Evolutionary conservation across 2,329 filamentous ascomycete species (phyloP).

Genomic region (Nectriaceae sp.): DNA sequence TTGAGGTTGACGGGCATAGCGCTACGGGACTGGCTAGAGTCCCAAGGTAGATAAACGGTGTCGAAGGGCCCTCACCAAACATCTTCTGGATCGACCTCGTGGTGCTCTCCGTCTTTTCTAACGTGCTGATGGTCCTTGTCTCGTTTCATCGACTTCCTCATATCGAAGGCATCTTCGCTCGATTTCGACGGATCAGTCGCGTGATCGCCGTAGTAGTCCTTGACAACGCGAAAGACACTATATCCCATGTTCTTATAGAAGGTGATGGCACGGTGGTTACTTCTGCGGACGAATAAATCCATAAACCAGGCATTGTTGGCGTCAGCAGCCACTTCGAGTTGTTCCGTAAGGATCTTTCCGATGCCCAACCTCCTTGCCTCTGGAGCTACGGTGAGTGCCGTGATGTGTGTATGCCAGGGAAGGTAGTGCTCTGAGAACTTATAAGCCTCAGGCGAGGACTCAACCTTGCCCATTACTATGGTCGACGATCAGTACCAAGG

Average conservation of each 20-base stretch:
- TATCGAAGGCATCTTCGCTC: conserved; percentile 91
- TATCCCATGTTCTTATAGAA: conserved; percentile 94
- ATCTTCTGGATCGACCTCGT: conserved; percentile 78
- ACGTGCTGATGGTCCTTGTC: conserved; percentile 77
- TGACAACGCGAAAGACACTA: conserved; percentile 83
- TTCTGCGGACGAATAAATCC: conserved; percentile 88
- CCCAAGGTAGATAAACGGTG: not conserved
- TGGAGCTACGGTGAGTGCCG: conserved; percentile 88
- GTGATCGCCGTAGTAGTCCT: conserved; percentile 92
- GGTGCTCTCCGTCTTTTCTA: conserved; percentile 76
- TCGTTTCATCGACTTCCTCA: conserved; percentile 87
- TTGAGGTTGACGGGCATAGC: not conserved
- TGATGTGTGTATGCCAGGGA: conserved; percentile 99
- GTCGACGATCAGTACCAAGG: conserved; percentile 26
- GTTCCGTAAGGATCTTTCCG: conserved; percentile 78
- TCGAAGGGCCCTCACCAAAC: conserved; percentile 64
- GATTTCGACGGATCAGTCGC: conserved; percentile 61
- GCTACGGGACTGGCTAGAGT: too few species aligned
- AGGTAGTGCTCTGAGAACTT: conserved; percentile 83
- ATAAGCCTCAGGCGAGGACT: conserved; percentile 77
- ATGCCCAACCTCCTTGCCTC: conserved; percentile 83
- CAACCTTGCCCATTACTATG: conserved; percentile 95
- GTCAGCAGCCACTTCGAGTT: conserved; percentile 81
- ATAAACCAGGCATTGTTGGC: conserved; percentile 90
- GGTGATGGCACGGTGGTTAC: conserved; percentile 82